Base-by-base conservation (phyloP, 176 grass and related monocot genomes). In the Dactylis glomerata region DNA sequence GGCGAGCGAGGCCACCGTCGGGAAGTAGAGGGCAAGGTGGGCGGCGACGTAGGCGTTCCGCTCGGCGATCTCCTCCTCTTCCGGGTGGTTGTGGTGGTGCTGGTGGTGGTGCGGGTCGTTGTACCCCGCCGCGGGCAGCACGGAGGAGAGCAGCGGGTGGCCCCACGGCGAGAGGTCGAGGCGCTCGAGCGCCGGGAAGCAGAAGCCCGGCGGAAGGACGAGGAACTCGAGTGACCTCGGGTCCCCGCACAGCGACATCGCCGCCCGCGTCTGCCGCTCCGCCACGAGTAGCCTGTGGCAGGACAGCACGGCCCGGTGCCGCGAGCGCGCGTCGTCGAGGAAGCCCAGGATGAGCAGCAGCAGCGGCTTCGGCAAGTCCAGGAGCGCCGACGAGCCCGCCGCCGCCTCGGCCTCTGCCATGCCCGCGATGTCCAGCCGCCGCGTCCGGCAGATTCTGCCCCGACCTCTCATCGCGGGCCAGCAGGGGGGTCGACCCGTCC, bases 151-250 rank as follows among this genome's bases (percentile, higher is more conserved):
- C 64, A 92, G 82, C 8, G 85, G 81, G 15, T 92, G 92, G n/a
- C 93, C 97, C 97, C 97, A 99, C 6, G 93, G 97, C 38, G 97
- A 99, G 13, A 99, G 89, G 83, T 99, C 93, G 88, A 99, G 97
- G 13, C 65, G 83, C 1, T 81, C 30, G 14, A 96, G 85, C n/a
- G 86, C 78, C 37, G 96, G 87, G 91, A 99, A 99, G 86, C 50
- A 77, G 86, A 96, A 95, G 44, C 31, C 76, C 15, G 26, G 87
- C 17, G 78, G 6, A 66, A 88, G 88, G 7, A 94, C 8, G 63
- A 84, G 59, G 81, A 81, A 87, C 17, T 8, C 22, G 17, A 19
- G 34, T 32, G 49, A 86, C 41, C 93, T 78, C 3, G 88, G 91
- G 88, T 99, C 56, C 36, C 97, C 93, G 12, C 97, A 87, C 20